These are phyloP conservation scores for Alloascoidea africana DNA, from an alignment of 805 yeast species.

Conservation along the genomic window DNA sequence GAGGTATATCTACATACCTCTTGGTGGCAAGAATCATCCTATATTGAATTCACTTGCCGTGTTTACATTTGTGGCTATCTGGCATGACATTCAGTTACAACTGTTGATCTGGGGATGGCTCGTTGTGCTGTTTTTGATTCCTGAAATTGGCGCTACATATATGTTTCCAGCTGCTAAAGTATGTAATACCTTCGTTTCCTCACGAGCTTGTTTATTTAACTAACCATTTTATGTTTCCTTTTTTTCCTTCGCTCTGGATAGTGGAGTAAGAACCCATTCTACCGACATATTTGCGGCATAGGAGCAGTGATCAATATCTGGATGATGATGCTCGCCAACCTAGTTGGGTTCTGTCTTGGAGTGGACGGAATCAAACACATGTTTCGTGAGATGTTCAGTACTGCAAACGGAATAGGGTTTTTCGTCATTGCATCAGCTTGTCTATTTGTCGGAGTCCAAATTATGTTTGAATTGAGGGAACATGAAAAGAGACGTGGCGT, in stretches of 20 bases:
- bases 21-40: slow-evolving; percentile 71
- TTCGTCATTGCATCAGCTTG: slow-evolving; percentile 44
- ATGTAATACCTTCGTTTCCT: not conserved
- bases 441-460: slow-evolving; percentile 74
- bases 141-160: slow-evolving; percentile 58
- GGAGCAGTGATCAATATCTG: slow-evolving; percentile 88
- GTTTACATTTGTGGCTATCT: slow-evolving; percentile 88
- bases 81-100: slow-evolving; percentile 94
- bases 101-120: slow-evolving; percentile 94
- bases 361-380: slow-evolving; percentile 64
- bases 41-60: slow-evolving; percentile 69
- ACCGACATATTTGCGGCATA: slow-evolving; percentile 63
- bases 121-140: slow-evolving; percentile 71
- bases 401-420: slow-evolving; percentile 49
- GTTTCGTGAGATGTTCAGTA: slow-evolving; percentile 54
- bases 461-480: slow-evolving; percentile 89
- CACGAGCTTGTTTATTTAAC: not conserved
- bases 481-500: slow-evolving; percentile 74
- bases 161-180: slow-evolving; percentile 17
- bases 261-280: slow-evolving; percentile 44
- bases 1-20: slow-evolving; percentile 78
- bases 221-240: slow-evolving; percentile 11
- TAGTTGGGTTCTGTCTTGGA: slow-evolving; percentile 91
- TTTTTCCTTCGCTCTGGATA: slow-evolving; percentile 14
- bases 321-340: slow-evolving; percentile 96